A percentile compares a stretch with the other conserved stretches of the same genome.
These are phyloP conservation scores for Otatea glauca DNA, from an alignment of 176 grass and related monocot genomes.

Conservation along the genomic window DNA sequence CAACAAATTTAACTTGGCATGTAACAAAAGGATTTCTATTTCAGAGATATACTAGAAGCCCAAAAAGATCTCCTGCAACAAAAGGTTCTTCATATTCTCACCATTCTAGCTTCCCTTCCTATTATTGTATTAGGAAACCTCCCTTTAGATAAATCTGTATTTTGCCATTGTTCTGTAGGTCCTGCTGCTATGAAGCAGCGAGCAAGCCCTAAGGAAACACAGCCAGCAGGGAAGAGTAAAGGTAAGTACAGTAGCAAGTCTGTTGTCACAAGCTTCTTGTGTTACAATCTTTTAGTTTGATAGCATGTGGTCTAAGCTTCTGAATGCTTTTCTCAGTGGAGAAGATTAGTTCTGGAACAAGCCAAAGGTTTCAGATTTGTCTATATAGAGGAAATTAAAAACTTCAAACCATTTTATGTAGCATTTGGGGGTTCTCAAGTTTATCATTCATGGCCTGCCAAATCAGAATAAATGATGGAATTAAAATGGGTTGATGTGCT, in stretches of 20 bases:
- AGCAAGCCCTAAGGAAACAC: conserved; percentile 42
- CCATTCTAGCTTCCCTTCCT: conserved; percentile 2
- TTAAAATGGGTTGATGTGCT: not conserved
- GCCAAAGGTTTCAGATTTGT: not conserved
- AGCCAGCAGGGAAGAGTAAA: conserved; percentile 58
- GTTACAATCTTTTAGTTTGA: conserved; percentile 1
- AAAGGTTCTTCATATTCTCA: conserved; percentile 50
- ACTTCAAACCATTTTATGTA: not conserved
- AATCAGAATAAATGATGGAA: not conserved
- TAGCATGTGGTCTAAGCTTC: not conserved
- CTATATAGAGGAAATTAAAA: not conserved
- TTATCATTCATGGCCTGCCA: not conserved
- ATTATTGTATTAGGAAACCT: not conserved
- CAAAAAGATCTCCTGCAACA: conserved; percentile 57
- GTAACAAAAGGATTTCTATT: conserved; percentile 40
- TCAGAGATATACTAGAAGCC: conserved; percentile 54
- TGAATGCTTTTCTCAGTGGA: not conserved
- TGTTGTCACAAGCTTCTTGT: not conserved
- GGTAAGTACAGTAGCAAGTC: conserved; percentile 50
- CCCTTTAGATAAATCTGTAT: not conserved
- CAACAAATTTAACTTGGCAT: conserved; percentile 23
- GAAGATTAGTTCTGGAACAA: too few relatives aligned
- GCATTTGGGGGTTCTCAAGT: not conserved
- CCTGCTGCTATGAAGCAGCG: conserved; percentile 53
- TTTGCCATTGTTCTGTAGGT: conserved; percentile 47